Evolutionary conservation across 345 rosid species (phyloP).

Genomic region (Sisymbrium irio): DNA sequence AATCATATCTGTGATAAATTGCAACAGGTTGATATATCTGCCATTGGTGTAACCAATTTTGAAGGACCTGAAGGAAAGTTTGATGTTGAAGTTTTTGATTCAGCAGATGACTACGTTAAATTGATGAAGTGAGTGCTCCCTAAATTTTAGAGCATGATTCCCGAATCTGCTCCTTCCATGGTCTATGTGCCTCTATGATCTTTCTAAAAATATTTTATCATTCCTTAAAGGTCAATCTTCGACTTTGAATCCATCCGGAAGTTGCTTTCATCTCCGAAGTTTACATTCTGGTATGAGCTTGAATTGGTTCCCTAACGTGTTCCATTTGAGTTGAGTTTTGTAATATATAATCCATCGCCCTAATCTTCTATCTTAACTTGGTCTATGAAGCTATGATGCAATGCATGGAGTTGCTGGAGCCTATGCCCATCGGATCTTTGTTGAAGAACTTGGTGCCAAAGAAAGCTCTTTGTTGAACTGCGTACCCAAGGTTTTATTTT

Average conservation of each 20-base stretch:
- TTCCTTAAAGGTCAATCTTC: conserved; percentile 71
- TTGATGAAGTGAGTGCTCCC: conserved; percentile 76
- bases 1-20: conserved; percentile 7
- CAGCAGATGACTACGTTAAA: conserved; percentile 84
- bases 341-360: not conserved
- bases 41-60: conserved; percentile 65
- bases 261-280: conserved; percentile 81
- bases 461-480: conserved; percentile 88
- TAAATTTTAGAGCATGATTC: not conserved
- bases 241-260: conserved; percentile 77
- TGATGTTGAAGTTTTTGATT: conserved; percentile 95
- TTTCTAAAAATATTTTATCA: not conserved
- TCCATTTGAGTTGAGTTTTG: conserved; percentile 2
- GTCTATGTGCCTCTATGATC: not conserved
- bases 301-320: conserved; percentile 6
- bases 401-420: conserved; percentile 98
- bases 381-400: conserved; percentile 75
- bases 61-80: conserved; percentile 82
- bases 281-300: conserved; percentile 76
- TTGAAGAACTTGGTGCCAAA: conserved; percentile 93
- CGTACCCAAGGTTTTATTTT: conserved; percentile 67
- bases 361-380: conserved; percentile 18
- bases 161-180: not conserved
- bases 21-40: conserved; percentile 73
- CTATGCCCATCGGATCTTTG: conserved; percentile 85